Evolutionary conservation across 352 stramenopile genomes (phyloP).

Genomic region (Phytophthora pluvialis): DNA sequence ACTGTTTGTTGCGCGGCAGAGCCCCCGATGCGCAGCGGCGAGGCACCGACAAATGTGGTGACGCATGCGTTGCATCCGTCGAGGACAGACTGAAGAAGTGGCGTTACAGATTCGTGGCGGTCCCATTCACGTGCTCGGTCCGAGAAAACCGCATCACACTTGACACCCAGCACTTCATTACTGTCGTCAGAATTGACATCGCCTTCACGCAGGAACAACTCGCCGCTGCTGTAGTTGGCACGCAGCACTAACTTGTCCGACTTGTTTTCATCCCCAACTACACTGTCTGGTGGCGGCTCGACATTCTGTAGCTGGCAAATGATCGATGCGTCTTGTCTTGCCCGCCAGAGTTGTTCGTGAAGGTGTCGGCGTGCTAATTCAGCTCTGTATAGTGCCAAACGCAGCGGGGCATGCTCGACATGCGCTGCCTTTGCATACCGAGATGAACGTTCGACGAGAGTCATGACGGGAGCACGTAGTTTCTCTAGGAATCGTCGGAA

Average conservation of each 20-base stretch:
- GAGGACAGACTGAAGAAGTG: conserved; percentile 70
- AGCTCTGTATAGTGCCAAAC: conserved; percentile 43
- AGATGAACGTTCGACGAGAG: conserved; percentile 53
- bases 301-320: conserved; percentile 72
- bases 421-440: conserved; percentile 55
- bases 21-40: conserved; percentile 29
- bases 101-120: conserved; percentile 57
- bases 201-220: conserved; percentile 51
- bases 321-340: conserved; percentile 60
- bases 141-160: conserved; percentile 69
- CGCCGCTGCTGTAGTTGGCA: conserved; percentile 61
- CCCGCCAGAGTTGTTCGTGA: conserved; percentile 74
- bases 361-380: conserved; percentile 65
- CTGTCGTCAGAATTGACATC: conserved; percentile 4
- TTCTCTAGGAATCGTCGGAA: conserved; percentile 57
- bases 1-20: conserved; percentile 32
- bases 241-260: conserved; percentile 39
- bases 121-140: conserved; percentile 70
- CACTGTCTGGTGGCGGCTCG: conserved; percentile 1
- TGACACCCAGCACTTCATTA: conserved; percentile 41
- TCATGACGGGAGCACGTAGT: conserved; percentile 57
- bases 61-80: conserved; percentile 75
- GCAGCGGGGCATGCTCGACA: conserved; percentile 61
- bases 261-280: conserved; percentile 5
- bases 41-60: conserved; percentile 57